Evolutionary conservation across 225 moss, liverwort and hornwort species (phyloP).

Genomic region (Pleurozium schreberi): DNA sequence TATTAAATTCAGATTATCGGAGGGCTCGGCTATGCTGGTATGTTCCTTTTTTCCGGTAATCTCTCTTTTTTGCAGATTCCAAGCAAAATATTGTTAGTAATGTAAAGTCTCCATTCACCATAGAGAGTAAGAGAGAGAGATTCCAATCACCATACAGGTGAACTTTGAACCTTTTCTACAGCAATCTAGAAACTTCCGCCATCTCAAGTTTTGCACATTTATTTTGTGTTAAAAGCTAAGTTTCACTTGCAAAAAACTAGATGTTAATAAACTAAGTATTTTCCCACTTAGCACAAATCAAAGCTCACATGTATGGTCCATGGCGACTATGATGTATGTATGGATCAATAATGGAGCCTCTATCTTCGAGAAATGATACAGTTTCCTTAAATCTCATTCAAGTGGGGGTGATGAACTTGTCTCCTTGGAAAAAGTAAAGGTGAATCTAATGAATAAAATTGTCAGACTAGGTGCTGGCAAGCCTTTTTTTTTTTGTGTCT

Average conservation of each 20-base stretch:
- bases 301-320: neutral
- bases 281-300: neutral
- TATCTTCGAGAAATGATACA: neutral
- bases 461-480: neutral
- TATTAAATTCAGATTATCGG: slow-evolving; percentile 60
- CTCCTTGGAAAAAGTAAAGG: neutral
- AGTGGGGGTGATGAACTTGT: neutral
- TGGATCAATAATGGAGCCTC: too few species aligned
- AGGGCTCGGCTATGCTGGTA: slow-evolving; percentile 94
- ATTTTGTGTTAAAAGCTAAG: neutral
- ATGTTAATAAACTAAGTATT: neutral
- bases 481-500: neutral
- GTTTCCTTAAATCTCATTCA: neutral
- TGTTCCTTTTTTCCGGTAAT: neutral
- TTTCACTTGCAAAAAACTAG: neutral
- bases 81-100: neutral
- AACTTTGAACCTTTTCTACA: neutral
- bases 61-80: neutral
- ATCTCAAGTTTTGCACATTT: neutral
- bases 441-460: neutral
- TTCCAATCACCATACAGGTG: neutral
- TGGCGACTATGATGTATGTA: neutral
- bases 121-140: neutral
- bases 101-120: neutral
- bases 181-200: neutral